These are phyloP conservation scores for Vitis hybrid DNA, from an alignment of 177 flowering plant genomes.

Conservation along the genomic window DNA sequence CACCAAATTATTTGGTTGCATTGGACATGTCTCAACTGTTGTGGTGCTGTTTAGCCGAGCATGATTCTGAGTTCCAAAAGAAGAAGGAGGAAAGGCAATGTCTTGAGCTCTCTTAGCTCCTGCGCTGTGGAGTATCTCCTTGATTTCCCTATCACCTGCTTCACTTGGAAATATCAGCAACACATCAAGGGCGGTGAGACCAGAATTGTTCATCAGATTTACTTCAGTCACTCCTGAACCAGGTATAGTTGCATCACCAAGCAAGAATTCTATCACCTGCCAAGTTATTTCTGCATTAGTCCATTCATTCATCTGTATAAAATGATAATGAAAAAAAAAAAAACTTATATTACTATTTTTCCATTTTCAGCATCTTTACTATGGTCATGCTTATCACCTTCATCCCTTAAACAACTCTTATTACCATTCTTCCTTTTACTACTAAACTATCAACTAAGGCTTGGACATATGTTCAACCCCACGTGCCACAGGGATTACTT, in stretches of 20 bases:
- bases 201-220: conserved; percentile 25
- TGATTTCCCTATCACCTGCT: conserved; percentile 30
- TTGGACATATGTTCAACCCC: no score
- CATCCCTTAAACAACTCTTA: no score
- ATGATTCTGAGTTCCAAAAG: not conserved
- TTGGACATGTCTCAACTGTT: not conserved
- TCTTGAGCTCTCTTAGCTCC: conserved; percentile 26
- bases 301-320: no score
- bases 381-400: no score
- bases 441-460: no score
- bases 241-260: conserved; percentile 2
- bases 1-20: conserved; percentile 9
- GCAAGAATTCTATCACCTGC: conserved; percentile 21
- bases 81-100: conserved; percentile 2
- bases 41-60: not conserved
- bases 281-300: no score
- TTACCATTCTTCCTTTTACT: no score
- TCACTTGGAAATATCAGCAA: conserved; percentile 29
- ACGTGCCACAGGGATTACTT: no score
- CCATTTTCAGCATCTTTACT: no score
- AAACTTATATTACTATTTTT: no score
- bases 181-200: conserved; percentile 34
- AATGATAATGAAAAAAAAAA: no score
- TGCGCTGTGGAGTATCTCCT: conserved; percentile 18
- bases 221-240: conserved; percentile 8